phyloP scores from a whole-genome alignment of 2,329 filamentous ascomycete genomes.

The Sporothrix brasiliensis region DNA sequence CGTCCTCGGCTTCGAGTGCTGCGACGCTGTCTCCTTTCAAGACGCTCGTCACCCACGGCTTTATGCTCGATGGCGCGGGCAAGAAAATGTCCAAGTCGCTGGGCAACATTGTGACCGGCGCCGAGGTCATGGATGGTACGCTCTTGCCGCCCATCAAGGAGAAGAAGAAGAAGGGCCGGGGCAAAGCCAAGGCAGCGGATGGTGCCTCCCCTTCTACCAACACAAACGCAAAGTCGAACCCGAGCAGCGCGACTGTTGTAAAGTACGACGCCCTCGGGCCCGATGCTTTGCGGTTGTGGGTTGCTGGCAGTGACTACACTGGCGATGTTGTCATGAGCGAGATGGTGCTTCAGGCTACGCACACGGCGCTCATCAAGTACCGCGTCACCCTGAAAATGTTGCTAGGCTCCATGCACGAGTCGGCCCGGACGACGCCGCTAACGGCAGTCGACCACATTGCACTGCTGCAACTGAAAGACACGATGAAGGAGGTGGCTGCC shows the following conservation, averaged over 20 bases:
- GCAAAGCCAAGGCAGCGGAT: conserved; percentile 47
- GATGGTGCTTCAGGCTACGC: conserved; percentile 73
- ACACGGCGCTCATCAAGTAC: conserved; percentile 80
- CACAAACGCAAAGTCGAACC: neutral
- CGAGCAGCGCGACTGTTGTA: conserved; percentile 37
- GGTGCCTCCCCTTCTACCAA: conserved; percentile 34
- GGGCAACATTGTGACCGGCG: conserved; percentile 81
- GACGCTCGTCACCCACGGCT: conserved; percentile 91
- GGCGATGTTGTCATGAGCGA: conserved; percentile 82
- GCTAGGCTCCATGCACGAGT: conserved; percentile 70
- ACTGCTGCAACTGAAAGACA: conserved; percentile 69
- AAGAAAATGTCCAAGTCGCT: conserved; percentile 99
- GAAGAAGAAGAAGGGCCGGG: conserved; percentile 55
- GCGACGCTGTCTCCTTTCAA: conserved; percentile 69
- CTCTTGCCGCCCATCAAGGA: conserved; percentile 70
- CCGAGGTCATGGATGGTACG: conserved; percentile 81
- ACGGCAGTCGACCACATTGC: conserved; percentile 73
- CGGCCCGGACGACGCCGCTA: conserved; percentile 54
- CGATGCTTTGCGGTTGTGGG: conserved; percentile 89
- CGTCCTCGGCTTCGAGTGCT: neutral
- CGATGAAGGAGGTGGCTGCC: conserved; percentile 65
- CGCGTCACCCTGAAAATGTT: conserved; percentile 90
- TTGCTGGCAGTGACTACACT: conserved; percentile 87
- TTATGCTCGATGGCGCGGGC: conserved; percentile 85
- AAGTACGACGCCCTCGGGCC: conserved; percentile 74